Evolutionary conservation across 2,329 filamentous ascomycete species (phyloP), one percentile per base, ranked within the genome.

Genomic region (Diaporthe nobilis): DNA sequence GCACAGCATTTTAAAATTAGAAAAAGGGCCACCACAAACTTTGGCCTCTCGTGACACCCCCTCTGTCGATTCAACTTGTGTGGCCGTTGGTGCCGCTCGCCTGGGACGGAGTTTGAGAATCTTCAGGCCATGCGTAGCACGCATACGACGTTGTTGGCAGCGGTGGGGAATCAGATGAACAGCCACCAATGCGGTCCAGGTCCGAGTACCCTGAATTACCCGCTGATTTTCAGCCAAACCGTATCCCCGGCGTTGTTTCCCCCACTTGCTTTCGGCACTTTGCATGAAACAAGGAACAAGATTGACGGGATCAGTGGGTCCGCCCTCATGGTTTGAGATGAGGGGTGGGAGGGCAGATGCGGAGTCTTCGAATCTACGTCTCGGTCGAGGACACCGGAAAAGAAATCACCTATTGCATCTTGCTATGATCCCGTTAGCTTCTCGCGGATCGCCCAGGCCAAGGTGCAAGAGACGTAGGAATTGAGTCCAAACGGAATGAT

Each of bases 281-380:
- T 68, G 63, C 44, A 25, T 68, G 63, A 68, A 68, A 51, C 44
- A 51, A 39, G 63, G 63, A 53, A 68, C 63, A 68, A 68, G 47
- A 68, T 68, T 68, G 63, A 68, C 63, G 63, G 63, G 47, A 51
- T 53, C 63, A 53, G 63, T 51, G 63, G 63, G 63, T 68, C 63
- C 63, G 44, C 63, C 63, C 58, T 49, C 22, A 51, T n/a, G 63
- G 28, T 51, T 67, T 49, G 44, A 68, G 47, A 39, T 39, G 44
- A 68, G 44, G 63, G 28, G 44, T n/a, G 22, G 63, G 9, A 51
- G 13, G 31, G 31, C 63, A 49, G 25, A 49, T 34, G 28, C 28
- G 42, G 61, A 49, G 44, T 20, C n/a, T 37, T 12, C 31, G 22
- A 51, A 9, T 37, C 47, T 13, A 34, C 20, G 12, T 34, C 44